These are phyloP conservation scores for Magnusiomyces sp. DNA, from an alignment of 1,139 yeast species.

Conservation along the genomic window DNA sequence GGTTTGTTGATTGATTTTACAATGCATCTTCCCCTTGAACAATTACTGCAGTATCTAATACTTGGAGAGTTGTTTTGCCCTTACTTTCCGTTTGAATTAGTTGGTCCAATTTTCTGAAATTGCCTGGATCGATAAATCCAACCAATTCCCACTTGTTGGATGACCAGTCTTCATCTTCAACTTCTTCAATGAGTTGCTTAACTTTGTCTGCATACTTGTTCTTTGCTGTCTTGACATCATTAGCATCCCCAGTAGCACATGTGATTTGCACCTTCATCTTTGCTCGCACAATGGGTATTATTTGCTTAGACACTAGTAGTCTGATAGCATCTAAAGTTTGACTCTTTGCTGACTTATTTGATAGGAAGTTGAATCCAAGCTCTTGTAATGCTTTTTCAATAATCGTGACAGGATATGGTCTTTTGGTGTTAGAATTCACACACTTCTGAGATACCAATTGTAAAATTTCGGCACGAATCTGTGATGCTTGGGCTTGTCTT, in stretches of 20 bases:
- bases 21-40: constrained; percentile 37
- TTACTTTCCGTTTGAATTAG: constrained; percentile 46
- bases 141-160: constrained; percentile 48
- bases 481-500: constrained; percentile 64
- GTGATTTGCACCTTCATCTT: constrained; percentile 75
- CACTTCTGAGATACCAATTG: constrained; percentile 83
- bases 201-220: constrained; percentile 41
- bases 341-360: constrained; percentile 72
- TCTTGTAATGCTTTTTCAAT: constrained; percentile 80
- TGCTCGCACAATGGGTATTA: constrained; percentile 90
- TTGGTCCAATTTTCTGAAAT: constrained; percentile 62
- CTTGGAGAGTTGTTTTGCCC: constrained; percentile 64
- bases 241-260: constrained; percentile 31
- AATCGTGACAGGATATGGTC: constrained; percentile 91
- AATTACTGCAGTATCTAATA: constrained; percentile 82
- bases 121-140: constrained; percentile 83
- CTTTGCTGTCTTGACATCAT: constrained; percentile 41
- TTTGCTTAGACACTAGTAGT: constrained; percentile 62
- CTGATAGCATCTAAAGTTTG: constrained; percentile 92
- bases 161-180: constrained; percentile 45
- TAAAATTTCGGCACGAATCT: constrained; percentile 74
- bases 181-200: constrained; percentile 42
- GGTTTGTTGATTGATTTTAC: constrained; percentile 10
- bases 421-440: constrained; percentile 79
- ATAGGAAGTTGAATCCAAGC: constrained; percentile 68